A percentile compares a stretch with the other conserved stretches of the same genome.
Conservation (phyloP, 2,329 filamentous ascomycete genomes). For the Helicocarpus griseus region DNA sequence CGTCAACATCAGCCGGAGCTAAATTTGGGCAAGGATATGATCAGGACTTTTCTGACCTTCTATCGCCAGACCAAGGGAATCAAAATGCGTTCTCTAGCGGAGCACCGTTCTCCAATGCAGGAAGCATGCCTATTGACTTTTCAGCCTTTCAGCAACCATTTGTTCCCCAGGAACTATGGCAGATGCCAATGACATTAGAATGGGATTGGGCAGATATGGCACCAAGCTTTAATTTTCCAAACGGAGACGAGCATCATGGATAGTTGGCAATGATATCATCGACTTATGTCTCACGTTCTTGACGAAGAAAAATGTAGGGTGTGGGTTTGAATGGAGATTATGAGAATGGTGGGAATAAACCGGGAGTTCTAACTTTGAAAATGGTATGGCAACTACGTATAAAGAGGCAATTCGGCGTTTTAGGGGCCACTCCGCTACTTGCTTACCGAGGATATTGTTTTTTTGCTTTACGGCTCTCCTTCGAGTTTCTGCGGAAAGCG, state of each 20-base stretch:
- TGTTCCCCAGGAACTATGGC: conserved; percentile 86
- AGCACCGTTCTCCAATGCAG: conserved; percentile 20
- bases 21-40: conserved; percentile 7
- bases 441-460: background rate
- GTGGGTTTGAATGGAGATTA: background rate
- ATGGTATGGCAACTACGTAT: background rate
- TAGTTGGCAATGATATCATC: background rate
- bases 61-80: conserved; percentile 26
- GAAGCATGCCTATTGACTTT: conserved; percentile 24
- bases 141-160: conserved; percentile 69
- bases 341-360: background rate
- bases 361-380: background rate
- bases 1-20: conserved; percentile 6
- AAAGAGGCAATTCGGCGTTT: background rate
- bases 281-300: background rate
- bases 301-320: background rate
- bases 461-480: background rate
- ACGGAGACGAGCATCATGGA: background rate
- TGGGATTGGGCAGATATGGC: conserved; percentile 61
- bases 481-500: too few relatives aligned
- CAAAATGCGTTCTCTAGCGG: conserved; percentile 25
- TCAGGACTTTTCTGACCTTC: conserved; percentile 20
- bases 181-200: conserved; percentile 90
- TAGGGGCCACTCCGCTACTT: background rate
- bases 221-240: conserved; percentile 16